Base-by-base conservation (phyloP, 345 rosid species). In the Sapria himalayana region DNA sequence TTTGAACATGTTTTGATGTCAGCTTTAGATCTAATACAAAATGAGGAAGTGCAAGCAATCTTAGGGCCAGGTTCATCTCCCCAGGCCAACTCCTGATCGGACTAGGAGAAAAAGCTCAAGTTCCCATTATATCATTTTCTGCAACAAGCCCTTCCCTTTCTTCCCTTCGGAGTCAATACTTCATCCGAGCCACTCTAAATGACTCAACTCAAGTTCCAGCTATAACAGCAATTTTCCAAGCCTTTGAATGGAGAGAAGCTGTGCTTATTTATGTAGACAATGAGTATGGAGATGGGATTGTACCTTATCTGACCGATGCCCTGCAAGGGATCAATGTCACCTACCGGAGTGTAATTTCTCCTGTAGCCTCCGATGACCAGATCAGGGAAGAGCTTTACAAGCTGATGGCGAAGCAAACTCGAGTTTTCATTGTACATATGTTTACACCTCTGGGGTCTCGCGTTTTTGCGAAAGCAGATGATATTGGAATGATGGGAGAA, bases 391-490 rank as follows among this genome's bases (percentile, higher is more conserved):
- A 43, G 49, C 60, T 72, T 3, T 25, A 46, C 36, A 46, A 24
- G 19, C 15, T 72, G 13, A 58, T 47, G 51, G 11, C 12, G 0
- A 65, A 33, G 69, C 66, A 54, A 16, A 54, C 60, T 0, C 43
- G 67, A 25, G 69, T 67, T 3, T 59, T 72, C 35, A 5, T 72
- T 14, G 64, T 72, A 1, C 69, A 57, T 45, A 56, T 62, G 69
- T 15, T 18, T 4, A 19, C 62, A 5, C 1, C 22, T 10, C 52
- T 71, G 0, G 61, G 65, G 4, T 33, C 66, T 21, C 45, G 51
- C 11, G 10, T 71, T 3, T 56, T 71, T 37, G 15, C 10, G 6
- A 29, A 22, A n/a, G 69, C 59, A 0, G 20, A 18, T 9, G 23
- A 65, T 12, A 31, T 41, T 0, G 55, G 55, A 21, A 57, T 70